These are phyloP conservation scores for Nigrospora oryzae DNA, from an alignment of 2,329 filamentous ascomycete species.

Conservation along the genomic window DNA sequence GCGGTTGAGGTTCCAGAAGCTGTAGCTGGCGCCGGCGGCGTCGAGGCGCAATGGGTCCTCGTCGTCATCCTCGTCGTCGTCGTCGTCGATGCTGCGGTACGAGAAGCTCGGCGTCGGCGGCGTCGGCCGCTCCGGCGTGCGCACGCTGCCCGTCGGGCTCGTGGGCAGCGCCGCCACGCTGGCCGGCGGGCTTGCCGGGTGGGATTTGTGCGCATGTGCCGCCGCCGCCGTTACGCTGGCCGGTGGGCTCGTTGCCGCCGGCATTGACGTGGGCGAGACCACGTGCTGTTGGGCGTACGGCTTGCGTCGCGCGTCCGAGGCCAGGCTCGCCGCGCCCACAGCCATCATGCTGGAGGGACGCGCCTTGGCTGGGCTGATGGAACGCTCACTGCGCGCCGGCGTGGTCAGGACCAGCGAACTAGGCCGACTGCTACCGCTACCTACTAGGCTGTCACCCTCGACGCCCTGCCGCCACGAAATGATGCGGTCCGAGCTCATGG, in stretches of 20 bases:
- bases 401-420: slow-evolving; percentile 24
- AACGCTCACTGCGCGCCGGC: slow-evolving; percentile 41
- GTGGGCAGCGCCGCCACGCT: slow-evolving; percentile 2
- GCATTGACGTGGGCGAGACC: slow-evolving; percentile 8
- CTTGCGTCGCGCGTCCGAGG: slow-evolving; percentile 36
- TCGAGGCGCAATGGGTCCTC: slow-evolving; percentile 27
- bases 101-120: slow-evolving; percentile 50
- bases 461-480: slow-evolving; percentile 75
- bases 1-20: slow-evolving; percentile 50
- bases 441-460: slow-evolving; percentile 29
- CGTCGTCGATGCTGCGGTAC: slow-evolving; percentile 25
- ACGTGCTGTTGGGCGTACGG: slow-evolving; percentile 23
- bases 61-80: slow-evolving; percentile 25
- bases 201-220: slow-evolving; percentile 9
- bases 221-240: slow-evolving; percentile 16
- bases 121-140: slow-evolving; percentile 9
- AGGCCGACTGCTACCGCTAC: slow-evolving; percentile 19
- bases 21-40: slow-evolving; percentile 29
- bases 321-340: slow-evolving; percentile 27
- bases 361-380: slow-evolving; percentile 43
- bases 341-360: slow-evolving; percentile 26
- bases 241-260: slow-evolving; percentile 27
- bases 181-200: slow-evolving; percentile 10
- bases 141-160: slow-evolving; percentile 14
- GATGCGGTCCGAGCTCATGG: slow-evolving; percentile 59